Base-by-base conservation (phyloP, 2,329 filamentous ascomycete genomes). In the Annulohypoxylon truncatum region DNA sequence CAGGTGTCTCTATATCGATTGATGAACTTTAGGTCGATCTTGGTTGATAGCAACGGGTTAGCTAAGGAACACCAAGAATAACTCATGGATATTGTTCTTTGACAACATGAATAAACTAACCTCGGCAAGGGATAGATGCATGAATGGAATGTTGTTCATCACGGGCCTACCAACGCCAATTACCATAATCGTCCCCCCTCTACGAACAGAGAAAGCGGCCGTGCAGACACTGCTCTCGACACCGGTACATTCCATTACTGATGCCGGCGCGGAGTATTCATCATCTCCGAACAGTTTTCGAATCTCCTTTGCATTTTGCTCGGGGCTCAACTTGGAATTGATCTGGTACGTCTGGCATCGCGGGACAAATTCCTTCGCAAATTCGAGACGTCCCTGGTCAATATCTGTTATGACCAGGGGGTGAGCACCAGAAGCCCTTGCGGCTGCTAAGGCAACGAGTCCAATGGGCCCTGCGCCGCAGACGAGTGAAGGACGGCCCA, bases 1-100 rank as follows among this genome's bases (percentile, higher is more conserved):
- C 90, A 92, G 0, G 89, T 91, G 72, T 92, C 88, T 40, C 84
- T 82, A 74, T 92, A 92, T 6, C 90, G 82, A 75, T 92, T 91
- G 74, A 91, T 92, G 78, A 92, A 92, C 35, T 85, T 86, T 24
- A 92, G 80, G 70, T 91, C 83, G 68, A 92, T 90, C 85, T 88
- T 22, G 20, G 40, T 54, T 22, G n/a, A 47, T 12, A 35, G 38
- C 4, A 7, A n/a, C 8, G 40, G 28, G 58, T 69, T 51, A 71
- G 66, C 61, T 31, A 38, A 56, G 58, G 13, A 15, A n/a, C 35
- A 29, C 55, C 50, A 13, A n/a, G 4, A 22, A 31, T 44, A 2
- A 31, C 55, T 13, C 4, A 13, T 31, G 13, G 18, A 40, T 38
- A 3, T 10, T 20, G 28, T 24, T 26, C 2, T 26, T 24, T 18